phyloP scores from a whole-genome alignment of 257 asterid species.

The Forsythia viridissima region DNA sequence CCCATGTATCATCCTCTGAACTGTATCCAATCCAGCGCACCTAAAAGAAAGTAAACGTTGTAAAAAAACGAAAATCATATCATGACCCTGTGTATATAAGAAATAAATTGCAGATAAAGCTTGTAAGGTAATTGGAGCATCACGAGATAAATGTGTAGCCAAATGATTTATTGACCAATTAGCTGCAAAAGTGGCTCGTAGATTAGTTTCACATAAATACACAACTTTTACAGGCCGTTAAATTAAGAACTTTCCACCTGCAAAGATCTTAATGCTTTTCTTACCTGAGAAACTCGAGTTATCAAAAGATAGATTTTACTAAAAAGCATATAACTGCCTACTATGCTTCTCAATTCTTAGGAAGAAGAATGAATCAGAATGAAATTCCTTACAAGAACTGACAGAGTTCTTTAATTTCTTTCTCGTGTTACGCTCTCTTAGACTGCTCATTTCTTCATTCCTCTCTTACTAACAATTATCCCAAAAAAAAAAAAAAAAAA shows the following conservation, averaged over 20 bases:
- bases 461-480: background rate
- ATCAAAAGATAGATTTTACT: background rate
- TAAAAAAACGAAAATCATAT: constrained; percentile 7
- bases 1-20: constrained; percentile 55
- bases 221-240: background rate
- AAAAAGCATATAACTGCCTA: background rate
- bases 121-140: background rate
- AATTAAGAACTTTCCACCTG: background rate
- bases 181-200: constrained; percentile 6
- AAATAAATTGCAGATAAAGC: constrained; percentile 3
- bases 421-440: background rate
- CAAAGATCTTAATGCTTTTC: background rate
- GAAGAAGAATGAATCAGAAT: background rate
- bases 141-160: background rate
- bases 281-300: background rate
- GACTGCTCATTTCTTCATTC: background rate
- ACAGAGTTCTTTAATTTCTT: background rate
- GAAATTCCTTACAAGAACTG: background rate
- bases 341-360: background rate
- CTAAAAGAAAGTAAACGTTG: constrained; percentile 32
- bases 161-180: background rate
- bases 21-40: constrained; percentile 58
- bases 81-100: background rate
- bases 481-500: no score
- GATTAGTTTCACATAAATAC: background rate